These are phyloP conservation scores for Diplotaxis tenuifolia DNA, from an alignment of 345 rosid genomes.

Conservation along the genomic window DNA sequence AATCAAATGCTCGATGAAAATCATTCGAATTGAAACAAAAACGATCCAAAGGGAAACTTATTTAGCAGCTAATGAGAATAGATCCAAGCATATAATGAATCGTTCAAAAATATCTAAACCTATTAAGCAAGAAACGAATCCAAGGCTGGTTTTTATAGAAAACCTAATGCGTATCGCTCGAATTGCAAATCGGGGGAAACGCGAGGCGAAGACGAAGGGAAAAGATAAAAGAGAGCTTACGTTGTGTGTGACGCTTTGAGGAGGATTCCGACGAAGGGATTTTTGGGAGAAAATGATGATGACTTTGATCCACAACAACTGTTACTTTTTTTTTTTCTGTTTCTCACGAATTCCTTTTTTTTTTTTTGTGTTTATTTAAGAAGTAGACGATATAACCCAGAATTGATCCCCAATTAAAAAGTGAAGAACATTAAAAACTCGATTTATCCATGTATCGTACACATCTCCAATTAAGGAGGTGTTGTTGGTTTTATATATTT, in stretches of 20 bases:
- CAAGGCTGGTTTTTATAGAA: not conserved
- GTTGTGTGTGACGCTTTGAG: not conserved
- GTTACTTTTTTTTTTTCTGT: not conserved
- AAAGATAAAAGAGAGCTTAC: not conserved
- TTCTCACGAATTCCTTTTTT: not conserved
- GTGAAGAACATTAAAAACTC: not conserved
- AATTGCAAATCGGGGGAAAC: not conserved
- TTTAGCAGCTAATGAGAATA: conserved; percentile 1
- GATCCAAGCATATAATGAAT: not conserved
- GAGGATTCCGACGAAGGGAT: not conserved
- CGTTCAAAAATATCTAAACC: not conserved
- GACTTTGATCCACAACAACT: not conserved
- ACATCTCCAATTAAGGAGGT: not conserved
- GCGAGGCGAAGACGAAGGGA: not conserved
- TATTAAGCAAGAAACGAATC: not conserved
- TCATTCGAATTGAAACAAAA: not conserved
- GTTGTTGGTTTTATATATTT: no score
- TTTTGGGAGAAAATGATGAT: not conserved
- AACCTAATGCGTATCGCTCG: not conserved
- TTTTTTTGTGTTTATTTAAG: not conserved
- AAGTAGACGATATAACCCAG: not conserved
- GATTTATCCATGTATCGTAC: not conserved
- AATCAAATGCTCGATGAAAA: not conserved
- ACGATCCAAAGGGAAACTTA: not conserved
- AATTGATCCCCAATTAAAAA: not conserved